Base-by-base conservation (phyloP, 371 early-diverging fungal genomes). In the Circinella umbellata region DNA sequence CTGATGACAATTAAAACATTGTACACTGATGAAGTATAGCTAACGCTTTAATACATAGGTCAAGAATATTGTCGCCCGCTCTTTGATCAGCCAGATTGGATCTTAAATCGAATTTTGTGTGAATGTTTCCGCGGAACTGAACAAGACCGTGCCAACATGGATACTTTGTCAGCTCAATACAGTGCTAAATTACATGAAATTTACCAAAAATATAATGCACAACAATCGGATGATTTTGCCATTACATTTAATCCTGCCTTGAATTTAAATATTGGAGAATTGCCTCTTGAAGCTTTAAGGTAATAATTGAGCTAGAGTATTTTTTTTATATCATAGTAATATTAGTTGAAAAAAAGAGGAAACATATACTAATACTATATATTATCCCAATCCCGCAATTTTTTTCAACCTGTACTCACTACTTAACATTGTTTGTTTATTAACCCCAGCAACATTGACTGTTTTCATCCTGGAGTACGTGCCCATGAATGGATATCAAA, bases 51-150 rank as follows among this genome's bases (percentile, higher is more conserved):
- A 27, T 27, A 27, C 48, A 48, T 48, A 4, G 71, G 67, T 5
- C 63, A 71, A 67, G 67, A 38, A 9, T 71, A 71, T 15, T 71
- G 71, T 27, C 62, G 71, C 9, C 67, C 67, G 36, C n/a, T 34
- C 5, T 15, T 60, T 13, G 60, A 67, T 18, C 42, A 67, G 14
- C 17, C 48, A 0, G 38, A 49, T 14, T 53, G 67, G 15, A 57
- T 71, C 37, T 36, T 62, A 9, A 71, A 71, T 37, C 62, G 67
- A n/a, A 36, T 39, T 10, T 57, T 62, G 38, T 71, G 71, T 67
- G 15, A 35, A 34, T 71, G 71, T 57, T 69, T 63, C 68, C 64
- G 47, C 15, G 18, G 46, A 54, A 9, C 42, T 27, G 39, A 59
- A 4, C 53, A 66, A 9, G 36, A 62, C 38, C 48, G 64, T 20